phyloP scores from a whole-genome alignment of 192 early-diverging fungal genomes.

The Coemansia sp. region DNA sequence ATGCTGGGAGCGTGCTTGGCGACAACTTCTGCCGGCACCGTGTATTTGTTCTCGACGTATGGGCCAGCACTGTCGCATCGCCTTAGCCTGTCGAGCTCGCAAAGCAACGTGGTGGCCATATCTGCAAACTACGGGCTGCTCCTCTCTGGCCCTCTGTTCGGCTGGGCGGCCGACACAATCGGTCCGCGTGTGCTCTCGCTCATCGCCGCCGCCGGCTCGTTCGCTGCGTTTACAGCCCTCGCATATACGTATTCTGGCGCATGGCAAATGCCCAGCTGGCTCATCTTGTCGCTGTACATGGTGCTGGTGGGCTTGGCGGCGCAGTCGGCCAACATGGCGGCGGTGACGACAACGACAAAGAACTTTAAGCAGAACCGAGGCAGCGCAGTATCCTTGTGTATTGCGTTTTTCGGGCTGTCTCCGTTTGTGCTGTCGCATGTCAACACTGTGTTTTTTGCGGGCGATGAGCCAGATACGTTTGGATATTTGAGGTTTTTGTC shows the following conservation, averaged over 20 bases:
- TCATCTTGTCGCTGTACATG: slow-evolving; percentile 43
- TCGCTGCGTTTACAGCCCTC: slow-evolving; percentile 39
- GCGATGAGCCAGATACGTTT: slow-evolving; percentile 45
- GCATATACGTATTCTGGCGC: slow-evolving; percentile 48
- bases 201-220: slow-evolving; percentile 43
- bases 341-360: slow-evolving; percentile 61
- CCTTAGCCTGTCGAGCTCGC: slow-evolving; percentile 58
- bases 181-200: slow-evolving; percentile 43
- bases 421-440: slow-evolving; percentile 63
- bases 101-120: slow-evolving; percentile 63
- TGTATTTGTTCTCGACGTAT: slow-evolving; percentile 68
- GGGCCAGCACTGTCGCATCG: slow-evolving; percentile 53
- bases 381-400: slow-evolving; percentile 59
- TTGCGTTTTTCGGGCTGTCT: slow-evolving; percentile 66
- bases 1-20: slow-evolving; percentile 55
- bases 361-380: slow-evolving; percentile 62
- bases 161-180: slow-evolving; percentile 56
- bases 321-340: slow-evolving; percentile 62
- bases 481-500: slow-evolving; percentile 49
- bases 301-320: slow-evolving; percentile 57
- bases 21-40: slow-evolving; percentile 58
- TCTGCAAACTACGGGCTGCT: slow-evolving; percentile 66
- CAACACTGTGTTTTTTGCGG: slow-evolving; percentile 55
- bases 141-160: slow-evolving; percentile 60
- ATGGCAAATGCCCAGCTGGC: slow-evolving; percentile 32